phyloP scores from a whole-genome alignment of 257 asterid genomes.

The Marsdenia floribunda region DNA sequence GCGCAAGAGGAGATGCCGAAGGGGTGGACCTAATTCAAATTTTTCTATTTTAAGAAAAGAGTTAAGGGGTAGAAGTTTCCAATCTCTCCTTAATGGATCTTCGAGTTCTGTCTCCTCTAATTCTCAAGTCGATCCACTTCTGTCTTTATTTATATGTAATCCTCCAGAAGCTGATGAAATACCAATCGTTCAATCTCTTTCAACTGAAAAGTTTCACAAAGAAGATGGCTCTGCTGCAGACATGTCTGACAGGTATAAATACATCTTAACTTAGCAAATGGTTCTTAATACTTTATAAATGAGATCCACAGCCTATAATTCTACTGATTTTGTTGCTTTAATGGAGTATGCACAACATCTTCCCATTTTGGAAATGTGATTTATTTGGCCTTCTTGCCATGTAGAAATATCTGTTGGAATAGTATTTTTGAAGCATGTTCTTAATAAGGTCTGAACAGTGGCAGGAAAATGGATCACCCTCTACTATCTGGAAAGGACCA shows the following conservation, averaged over 20 bases:
- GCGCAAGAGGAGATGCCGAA: slow-evolving; percentile 62
- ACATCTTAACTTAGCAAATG: not conserved
- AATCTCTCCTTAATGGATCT: slow-evolving; percentile 54
- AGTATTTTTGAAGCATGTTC: not conserved
- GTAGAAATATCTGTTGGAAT: not conserved
- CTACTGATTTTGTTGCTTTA: no score
- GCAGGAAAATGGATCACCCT: slow-evolving; percentile 31
- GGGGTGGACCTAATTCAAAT: slow-evolving; percentile 46
- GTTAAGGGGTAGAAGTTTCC: slow-evolving; percentile 64
- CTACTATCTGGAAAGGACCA: slow-evolving; percentile 57
- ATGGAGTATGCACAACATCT: not conserved
- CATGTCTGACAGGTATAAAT: slow-evolving; percentile 40
- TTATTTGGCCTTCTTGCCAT: not conserved
- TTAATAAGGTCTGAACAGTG: not conserved
- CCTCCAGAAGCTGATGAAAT: slow-evolving; percentile 42
- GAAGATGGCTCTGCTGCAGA: slow-evolving; percentile 29
- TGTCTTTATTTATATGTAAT: slow-evolving; percentile 62
- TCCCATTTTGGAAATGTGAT: not conserved
- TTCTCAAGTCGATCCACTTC: slow-evolving; percentile 55
- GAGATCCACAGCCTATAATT: no score
- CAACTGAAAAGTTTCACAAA: slow-evolving; percentile 28
- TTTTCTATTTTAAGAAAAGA: slow-evolving; percentile 53
- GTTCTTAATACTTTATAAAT: not conserved
- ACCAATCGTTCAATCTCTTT: slow-evolving; percentile 31
- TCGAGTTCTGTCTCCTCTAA: slow-evolving; percentile 36